Conservation (phyloP, 2,329 filamentous ascomycete genomes). For the Teratosphaeria epicoccoides region DNA sequence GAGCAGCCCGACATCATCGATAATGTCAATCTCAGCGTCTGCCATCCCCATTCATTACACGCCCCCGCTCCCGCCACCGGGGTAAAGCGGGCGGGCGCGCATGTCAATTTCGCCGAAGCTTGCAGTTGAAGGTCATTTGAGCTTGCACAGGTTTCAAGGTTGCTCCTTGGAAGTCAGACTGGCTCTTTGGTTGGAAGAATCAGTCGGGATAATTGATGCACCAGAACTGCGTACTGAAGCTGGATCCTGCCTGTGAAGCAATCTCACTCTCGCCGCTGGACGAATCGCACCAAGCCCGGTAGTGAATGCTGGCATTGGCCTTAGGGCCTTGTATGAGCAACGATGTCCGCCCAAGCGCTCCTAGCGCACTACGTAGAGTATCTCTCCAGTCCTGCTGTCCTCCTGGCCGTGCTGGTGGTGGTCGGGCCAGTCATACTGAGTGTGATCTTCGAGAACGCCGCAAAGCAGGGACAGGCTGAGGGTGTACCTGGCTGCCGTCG, state of each 20-base stretch:
- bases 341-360: conserved; percentile 9
- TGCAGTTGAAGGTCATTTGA: too few species aligned
- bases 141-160: too few species aligned
- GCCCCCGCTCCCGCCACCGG: too few species aligned
- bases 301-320: background rate
- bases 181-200: too few species aligned
- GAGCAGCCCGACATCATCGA: too few species aligned
- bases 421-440: conserved; percentile 9
- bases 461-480: conserved; percentile 3
- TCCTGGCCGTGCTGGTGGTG: conserved; percentile 11
- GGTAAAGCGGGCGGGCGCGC: too few species aligned
- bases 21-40: too few species aligned
- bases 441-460: conserved; percentile 4
- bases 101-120: too few species aligned
- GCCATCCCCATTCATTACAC: too few species aligned
- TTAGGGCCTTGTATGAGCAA: background rate
- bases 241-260: background rate
- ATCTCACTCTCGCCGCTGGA: background rate
- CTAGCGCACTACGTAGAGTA: conserved; percentile 16
- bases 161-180: too few species aligned
- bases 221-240: too few species aligned
- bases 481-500: conserved; percentile 17
- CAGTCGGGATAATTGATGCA: too few species aligned
- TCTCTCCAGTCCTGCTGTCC: conserved; percentile 9
- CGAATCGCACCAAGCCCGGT: background rate